These are phyloP conservation scores for Actinidia polygama DNA, from an alignment of 179 eudicot genomes.

Conservation along the genomic window DNA sequence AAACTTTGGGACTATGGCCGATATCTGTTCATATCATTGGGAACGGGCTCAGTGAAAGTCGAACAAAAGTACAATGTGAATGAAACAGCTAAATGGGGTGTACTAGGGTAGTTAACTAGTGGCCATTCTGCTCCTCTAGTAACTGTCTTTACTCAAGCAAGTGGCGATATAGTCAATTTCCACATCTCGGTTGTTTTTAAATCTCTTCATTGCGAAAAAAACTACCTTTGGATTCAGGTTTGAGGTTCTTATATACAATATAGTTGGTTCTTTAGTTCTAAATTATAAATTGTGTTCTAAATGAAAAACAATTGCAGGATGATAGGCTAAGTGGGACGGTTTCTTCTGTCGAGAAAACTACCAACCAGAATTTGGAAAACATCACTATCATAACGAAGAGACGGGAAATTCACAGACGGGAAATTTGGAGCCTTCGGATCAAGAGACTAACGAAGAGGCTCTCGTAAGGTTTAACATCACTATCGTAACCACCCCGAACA, in stretches of 20 bases:
- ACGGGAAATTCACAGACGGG: too few species aligned
- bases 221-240: constrained; percentile 55
- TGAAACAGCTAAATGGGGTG: constrained; percentile 26
- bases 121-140: constrained; percentile 38
- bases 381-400: too few species aligned
- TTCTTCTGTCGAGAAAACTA: neutral
- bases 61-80: constrained; percentile 31
- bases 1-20: constrained; percentile 23
- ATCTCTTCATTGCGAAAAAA: constrained; percentile 32
- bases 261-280: neutral
- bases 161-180: constrained; percentile 38
- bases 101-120: constrained; percentile 10
- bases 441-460: constrained; percentile 2
- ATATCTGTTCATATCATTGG: constrained; percentile 45
- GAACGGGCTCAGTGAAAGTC: constrained; percentile 42
- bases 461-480: neutral
- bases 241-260: too few species aligned
- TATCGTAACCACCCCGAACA: too few species aligned
- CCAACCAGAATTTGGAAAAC: neutral
- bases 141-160: constrained; percentile 44
- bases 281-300: neutral
- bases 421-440: neutral
- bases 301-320: neutral
- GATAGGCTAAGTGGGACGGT: neutral
- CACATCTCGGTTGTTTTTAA: constrained; percentile 38